Percentiles rank a stretch among this genome's conserved stretches.
phyloP scores from a whole-genome alignment of 305 asterid genomes.

The Fraxinus sp. region DNA sequence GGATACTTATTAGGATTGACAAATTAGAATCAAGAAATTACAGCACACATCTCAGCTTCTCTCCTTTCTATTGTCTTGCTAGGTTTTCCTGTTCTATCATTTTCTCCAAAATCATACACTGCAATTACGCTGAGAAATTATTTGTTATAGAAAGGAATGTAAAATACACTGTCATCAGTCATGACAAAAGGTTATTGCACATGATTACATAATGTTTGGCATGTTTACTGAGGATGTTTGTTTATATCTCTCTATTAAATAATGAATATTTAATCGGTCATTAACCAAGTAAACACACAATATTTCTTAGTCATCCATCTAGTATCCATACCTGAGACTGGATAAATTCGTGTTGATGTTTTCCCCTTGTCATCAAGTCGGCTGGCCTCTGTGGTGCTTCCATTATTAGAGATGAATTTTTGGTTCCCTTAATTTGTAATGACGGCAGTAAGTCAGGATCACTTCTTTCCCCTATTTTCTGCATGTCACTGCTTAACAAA shows the following conservation, averaged over 20 bases:
- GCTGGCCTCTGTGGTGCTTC: slow-evolving; percentile 36
- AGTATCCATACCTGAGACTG: slow-evolving; percentile 37
- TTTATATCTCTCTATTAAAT: not conserved
- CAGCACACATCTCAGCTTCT: not conserved
- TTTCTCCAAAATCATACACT: not conserved
- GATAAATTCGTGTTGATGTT: slow-evolving; percentile 30
- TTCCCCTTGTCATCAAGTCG: slow-evolving; percentile 34
- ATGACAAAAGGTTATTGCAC: not conserved
- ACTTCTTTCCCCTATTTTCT: slow-evolving; percentile 44
- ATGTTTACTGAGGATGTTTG: not conserved
- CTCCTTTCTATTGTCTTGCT: not conserved
- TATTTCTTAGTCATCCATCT: slow-evolving; percentile 6
- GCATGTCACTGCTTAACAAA: slow-evolving; percentile 54
- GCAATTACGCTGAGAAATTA: not conserved
- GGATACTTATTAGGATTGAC: not conserved
- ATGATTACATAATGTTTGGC: not conserved
- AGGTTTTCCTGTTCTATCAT: not conserved
- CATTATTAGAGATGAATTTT: slow-evolving; percentile 31
- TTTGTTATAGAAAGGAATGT: not conserved
- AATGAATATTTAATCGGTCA: not conserved
- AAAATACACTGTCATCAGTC: not conserved
- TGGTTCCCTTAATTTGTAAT: slow-evolving; percentile 33
- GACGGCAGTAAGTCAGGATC: slow-evolving; percentile 35
- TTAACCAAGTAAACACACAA: not conserved
- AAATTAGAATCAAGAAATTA: not conserved